Percentiles rank a stretch among this genome's conserved stretches.
Evolutionary conservation across 306 rosid species (phyloP).

Genomic region (Sechiopsis laciniata): DNA sequence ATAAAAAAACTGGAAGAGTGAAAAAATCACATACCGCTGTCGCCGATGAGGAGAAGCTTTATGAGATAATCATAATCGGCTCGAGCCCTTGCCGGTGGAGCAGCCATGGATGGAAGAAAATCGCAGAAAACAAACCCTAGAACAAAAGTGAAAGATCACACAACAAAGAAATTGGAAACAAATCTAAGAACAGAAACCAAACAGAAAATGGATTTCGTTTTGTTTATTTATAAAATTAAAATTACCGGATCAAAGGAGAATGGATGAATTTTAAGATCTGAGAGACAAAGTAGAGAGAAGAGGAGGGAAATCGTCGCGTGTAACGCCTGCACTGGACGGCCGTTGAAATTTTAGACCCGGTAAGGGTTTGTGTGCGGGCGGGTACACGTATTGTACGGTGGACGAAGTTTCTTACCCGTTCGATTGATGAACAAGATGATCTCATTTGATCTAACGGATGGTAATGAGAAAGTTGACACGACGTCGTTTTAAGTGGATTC

Average conservation of each 20-base stretch:
- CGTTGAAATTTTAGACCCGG: slow-evolving; percentile 35
- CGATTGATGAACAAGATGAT: neutral
- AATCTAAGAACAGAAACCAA: slow-evolving; percentile 9
- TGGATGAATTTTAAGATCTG: slow-evolving; percentile 17
- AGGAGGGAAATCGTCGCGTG: slow-evolving; percentile 21
- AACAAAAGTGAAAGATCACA: slow-evolving; percentile 11
- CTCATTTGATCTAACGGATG: neutral
- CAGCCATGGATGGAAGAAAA: slow-evolving; percentile 34
- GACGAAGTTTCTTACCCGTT: neutral
- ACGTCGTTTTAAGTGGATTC: neutral
- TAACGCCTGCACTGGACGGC: slow-evolving; percentile 49
- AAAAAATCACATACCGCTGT: slow-evolving; percentile 22
- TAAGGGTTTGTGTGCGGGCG: neutral
- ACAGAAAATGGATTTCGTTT: slow-evolving; percentile 8
- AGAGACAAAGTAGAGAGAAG: neutral
- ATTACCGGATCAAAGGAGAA: slow-evolving; percentile 17
- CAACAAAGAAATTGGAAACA: slow-evolving; percentile 8
- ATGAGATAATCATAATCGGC: slow-evolving; percentile 26
- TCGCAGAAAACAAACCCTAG: slow-evolving; percentile 26
- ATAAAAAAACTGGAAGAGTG: neutral
- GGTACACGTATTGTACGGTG: neutral
- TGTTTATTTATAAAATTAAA: slow-evolving; percentile 4
- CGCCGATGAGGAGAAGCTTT: slow-evolving; percentile 25
- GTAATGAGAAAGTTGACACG: neutral
- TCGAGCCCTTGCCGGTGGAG: slow-evolving; percentile 30